phyloP scores from a whole-genome alignment of 2,329 filamentous ascomycete genomes.

The Davidsoniella neocaledoniae region DNA sequence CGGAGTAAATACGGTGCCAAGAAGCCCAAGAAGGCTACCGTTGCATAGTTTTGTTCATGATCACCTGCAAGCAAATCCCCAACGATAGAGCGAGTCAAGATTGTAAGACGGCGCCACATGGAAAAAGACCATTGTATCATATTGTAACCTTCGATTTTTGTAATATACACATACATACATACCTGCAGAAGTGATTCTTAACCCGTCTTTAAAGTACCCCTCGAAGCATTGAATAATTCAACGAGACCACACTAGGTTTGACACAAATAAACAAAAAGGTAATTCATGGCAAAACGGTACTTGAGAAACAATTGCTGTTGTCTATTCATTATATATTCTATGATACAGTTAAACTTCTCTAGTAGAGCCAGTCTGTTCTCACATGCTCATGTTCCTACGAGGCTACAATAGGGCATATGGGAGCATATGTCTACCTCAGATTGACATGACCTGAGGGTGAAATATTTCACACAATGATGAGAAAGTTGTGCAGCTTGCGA shows the following conservation, averaged over 20 bases:
- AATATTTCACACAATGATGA: too few species aligned
- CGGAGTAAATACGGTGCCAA: constrained; percentile 97
- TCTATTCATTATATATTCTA: constrained; percentile 8
- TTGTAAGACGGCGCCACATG: not conserved
- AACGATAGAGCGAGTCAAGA: not conserved
- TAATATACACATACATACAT: not conserved
- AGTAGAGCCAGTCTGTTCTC: too few species aligned
- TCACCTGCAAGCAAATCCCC: not conserved
- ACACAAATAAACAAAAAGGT: too few species aligned
- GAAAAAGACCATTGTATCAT: constrained; percentile 3
- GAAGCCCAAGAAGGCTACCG: constrained; percentile 75
- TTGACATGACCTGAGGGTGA: too few species aligned
- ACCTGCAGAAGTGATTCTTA: not conserved
- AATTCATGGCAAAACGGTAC: too few species aligned
- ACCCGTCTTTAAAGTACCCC: too few species aligned
- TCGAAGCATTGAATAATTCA: too few species aligned
- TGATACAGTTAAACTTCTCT: constrained; percentile 2
- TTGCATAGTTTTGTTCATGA: constrained; percentile 22
- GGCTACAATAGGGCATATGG: too few species aligned
- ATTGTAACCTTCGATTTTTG: constrained; percentile 5
- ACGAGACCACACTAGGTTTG: too few species aligned
- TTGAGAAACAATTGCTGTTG: not conserved
- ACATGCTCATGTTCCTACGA: too few species aligned
- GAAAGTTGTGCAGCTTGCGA: too few species aligned
- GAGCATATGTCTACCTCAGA: too few species aligned